Percentiles rank a stretch among this genome's conserved stretches.
These are phyloP conservation scores for Periconia sp. DNA, from an alignment of 2,329 filamentous ascomycete species.

Conservation along the genomic window DNA sequence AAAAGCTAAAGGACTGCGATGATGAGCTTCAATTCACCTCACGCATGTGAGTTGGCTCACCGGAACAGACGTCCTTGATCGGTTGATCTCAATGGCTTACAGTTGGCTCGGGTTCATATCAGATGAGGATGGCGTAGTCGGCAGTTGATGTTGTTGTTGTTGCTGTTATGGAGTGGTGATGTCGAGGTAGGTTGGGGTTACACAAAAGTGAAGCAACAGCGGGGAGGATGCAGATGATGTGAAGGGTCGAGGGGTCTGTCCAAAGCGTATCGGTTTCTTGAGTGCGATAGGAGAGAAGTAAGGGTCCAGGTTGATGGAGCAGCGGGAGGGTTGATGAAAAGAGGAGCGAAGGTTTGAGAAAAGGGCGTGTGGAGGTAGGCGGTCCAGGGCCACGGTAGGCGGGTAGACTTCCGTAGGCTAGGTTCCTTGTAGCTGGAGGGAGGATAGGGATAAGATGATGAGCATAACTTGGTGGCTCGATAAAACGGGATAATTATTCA, in stretches of 20 bases:
- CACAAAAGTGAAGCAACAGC: conserved; percentile 13
- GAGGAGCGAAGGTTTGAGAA: conserved; percentile 43
- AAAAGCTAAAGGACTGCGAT: conserved; percentile 2
- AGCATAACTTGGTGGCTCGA: conserved; percentile 43
- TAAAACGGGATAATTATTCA: conserved; percentile 37
- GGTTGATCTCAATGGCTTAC: conserved; percentile 6
- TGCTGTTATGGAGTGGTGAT: not conserved
- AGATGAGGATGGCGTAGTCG: conserved; percentile 7
- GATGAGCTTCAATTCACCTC: conserved; percentile 14
- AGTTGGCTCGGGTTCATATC: conserved; percentile 37
- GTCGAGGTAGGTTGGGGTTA: conserved; percentile 8
- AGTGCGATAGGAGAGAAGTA: conserved; percentile 40
- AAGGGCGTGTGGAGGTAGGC: conserved; percentile 41
- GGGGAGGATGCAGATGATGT: conserved; percentile 21
- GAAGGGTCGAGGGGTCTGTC: conserved; percentile 28
- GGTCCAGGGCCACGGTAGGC: conserved; percentile 46
- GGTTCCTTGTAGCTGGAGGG: conserved; percentile 42
- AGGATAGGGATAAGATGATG: conserved; percentile 42
- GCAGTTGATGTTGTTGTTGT: conserved; percentile 11
- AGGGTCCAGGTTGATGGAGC: conserved; percentile 46
- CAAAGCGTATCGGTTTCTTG: conserved; percentile 40
- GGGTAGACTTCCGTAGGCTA: conserved; percentile 43
- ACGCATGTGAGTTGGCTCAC: conserved; percentile 13
- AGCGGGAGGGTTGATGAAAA: conserved; percentile 43
- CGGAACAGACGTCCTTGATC: conserved; percentile 17